Base-by-base conservation (phyloP, 306 rosid species). In the Alnus rubra region DNA sequence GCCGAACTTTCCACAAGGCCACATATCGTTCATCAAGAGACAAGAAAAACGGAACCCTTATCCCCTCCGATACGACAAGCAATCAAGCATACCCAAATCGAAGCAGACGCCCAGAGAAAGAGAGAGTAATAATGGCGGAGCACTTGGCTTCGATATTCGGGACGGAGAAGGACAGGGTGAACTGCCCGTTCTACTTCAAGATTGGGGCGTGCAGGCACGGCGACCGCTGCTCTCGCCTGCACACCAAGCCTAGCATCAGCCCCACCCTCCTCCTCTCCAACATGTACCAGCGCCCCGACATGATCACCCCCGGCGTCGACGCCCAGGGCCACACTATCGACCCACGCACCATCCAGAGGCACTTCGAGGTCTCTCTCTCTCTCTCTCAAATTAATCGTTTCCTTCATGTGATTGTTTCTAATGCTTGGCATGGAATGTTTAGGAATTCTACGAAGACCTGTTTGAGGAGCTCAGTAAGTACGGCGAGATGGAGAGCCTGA, bases 141-240 rank as follows among this genome's bases (percentile, higher is more conserved):
- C 93, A 91, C 53, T 79, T 91, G 76, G 97, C 94, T 2, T 91
- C 97, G 16, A 91, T 88, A 9, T 89, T 89, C 28, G 97, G 97
- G 15, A 89, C 91, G 15, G 94, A 91, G 87, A 91, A 89, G 76
- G 97, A 89, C 85, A 64, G 97, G 19, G 97, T 89, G 53, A 92
- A 92, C 50, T 89, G 97, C 51, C 92, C 97, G 8, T 92, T 92
- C 84, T 92, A 89, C 82, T 92, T 89, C 84, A 92, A 92, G 81
- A 89, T 92, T 69, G 97, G 97, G 11, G 97, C 97, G 7, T 92
- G 97, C 50, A 82, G 97, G 19, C 97, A 91, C 5, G 94, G 94
- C 0, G 97, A 91, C 30, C 86, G 94, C 23, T 91, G 94, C 64
- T 88, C 94, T 0, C 79, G 94, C 52, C 88, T 91, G 4, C 97